A percentile compares a stretch with the other conserved stretches of the same genome.
Evolutionary conservation across 2,329 filamentous ascomycete species (phyloP).

Genomic region (Cladosporium oxysporum): DNA sequence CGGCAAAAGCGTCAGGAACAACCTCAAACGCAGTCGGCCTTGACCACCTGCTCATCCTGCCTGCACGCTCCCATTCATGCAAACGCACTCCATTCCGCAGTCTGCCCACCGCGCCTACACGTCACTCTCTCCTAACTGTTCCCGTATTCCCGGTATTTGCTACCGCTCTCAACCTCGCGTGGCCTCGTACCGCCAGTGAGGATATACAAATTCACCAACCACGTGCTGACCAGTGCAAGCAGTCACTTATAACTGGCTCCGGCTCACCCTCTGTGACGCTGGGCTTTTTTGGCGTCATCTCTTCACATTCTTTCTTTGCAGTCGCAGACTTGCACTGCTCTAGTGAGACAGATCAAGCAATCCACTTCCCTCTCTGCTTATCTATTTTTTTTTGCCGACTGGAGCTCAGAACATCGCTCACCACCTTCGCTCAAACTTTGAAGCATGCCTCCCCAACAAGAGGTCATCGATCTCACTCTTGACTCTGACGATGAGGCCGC

Average conservation of each 20-base stretch:
- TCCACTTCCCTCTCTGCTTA: neutral
- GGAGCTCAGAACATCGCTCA: neutral
- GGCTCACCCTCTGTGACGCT: neutral
- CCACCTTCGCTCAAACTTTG: neutral
- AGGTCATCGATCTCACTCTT: conserved; percentile 30
- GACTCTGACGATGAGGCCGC: conserved; percentile 27
- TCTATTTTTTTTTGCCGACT: neutral
- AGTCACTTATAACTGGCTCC: conserved; percentile 7
- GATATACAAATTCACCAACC: neutral
- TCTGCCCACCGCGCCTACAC: conserved; percentile 14
- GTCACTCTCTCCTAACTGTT: conserved; percentile 6
- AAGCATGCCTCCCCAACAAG: conserved; percentile 17
- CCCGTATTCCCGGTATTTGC: neutral
- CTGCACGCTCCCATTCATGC: neutral
- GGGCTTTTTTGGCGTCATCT: neutral
- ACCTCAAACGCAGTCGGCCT: neutral
- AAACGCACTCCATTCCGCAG: conserved; percentile 2
- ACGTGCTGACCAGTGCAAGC: conserved; percentile 4
- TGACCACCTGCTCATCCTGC: neutral
- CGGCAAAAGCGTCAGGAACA: neutral
- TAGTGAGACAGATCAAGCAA: neutral
- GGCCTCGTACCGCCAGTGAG: conserved; percentile 10
- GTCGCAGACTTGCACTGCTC: conserved; percentile 1
- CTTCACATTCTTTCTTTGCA: conserved; percentile 2
- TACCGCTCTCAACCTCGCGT: conserved; percentile 1